phyloP scores from a whole-genome alignment of 2,329 filamentous ascomycete genomes.

The Fusarium equiseti region DNA sequence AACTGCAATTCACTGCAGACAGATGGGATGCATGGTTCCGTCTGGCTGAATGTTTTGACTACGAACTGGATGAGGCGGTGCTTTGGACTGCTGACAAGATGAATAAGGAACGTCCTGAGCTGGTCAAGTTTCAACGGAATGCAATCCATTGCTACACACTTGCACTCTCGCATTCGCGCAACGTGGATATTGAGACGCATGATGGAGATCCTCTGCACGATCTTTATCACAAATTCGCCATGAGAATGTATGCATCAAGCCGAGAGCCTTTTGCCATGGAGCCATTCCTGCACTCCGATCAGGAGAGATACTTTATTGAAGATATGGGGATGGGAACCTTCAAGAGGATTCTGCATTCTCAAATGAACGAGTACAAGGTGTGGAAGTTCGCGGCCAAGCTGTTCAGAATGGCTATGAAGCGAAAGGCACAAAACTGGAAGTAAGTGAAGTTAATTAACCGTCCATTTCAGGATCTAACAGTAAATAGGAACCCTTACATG shows the following conservation, averaged over 20 bases:
- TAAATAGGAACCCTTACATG: constrained; percentile 68
- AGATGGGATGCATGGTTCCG: constrained; percentile 94
- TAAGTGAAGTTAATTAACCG: constrained; percentile 48
- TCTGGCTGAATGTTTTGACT: constrained; percentile 87
- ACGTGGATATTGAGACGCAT: constrained; percentile 57
- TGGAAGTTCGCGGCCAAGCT: constrained; percentile 71
- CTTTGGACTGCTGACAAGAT: constrained; percentile 92
- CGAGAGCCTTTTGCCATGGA: constrained; percentile 74
- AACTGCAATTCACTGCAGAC: constrained; percentile 83
- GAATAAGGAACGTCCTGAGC: constrained; percentile 81
- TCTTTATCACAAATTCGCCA: constrained; percentile 70
- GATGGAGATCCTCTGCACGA: constrained; percentile 68
- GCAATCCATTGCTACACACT: constrained; percentile 84
- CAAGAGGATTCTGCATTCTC: constrained; percentile 64
- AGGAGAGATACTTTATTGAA: constrained; percentile 69
- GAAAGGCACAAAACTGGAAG: constrained; percentile 69
- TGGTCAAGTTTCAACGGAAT: constrained; percentile 80
- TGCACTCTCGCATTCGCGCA: constrained; percentile 67
- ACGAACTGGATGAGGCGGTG: constrained; percentile 87
- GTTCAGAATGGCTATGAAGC: constrained; percentile 67
- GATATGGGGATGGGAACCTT: constrained; percentile 63
- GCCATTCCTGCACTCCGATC: constrained; percentile 67
- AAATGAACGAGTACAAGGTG: constrained; percentile 70
- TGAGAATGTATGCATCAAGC: constrained; percentile 72
- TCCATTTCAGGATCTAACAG: constrained; percentile 42